Evolutionary conservation across 2,329 filamentous ascomycete genomes (phyloP), one percentile per base, ranked within the genome.

Genomic region (Scolecobasidium constrictum): DNA sequence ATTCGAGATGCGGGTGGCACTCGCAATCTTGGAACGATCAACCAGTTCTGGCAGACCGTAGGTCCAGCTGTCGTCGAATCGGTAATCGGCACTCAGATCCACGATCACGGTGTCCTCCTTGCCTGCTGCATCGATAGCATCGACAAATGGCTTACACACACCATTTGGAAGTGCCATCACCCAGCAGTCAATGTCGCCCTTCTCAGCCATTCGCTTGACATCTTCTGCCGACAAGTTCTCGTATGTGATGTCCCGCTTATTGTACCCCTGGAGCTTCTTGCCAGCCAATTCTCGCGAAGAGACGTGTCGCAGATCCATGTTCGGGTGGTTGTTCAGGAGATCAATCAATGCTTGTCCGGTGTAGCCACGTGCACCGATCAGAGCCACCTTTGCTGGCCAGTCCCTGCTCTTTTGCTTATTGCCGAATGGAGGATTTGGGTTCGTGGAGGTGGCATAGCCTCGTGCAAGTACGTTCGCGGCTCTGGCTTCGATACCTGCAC

Each of bases 121-220:
- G 45, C 77, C 77, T 22, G 73, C 77, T 55, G 82, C 74, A 53
- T 88, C 77, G 42, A 96, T 77, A 5, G 90, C 90, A 49, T 96
- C 86, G 7, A 96, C 83, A 52, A 83, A 98, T 0, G 92, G 88
- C 66, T 87, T 84, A 76, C 86, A 95, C 39, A 94, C 86, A 47
- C 86, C 85, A 57, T 96, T 98, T 35, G 90, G 92, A 21, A 96
- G 77, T 26, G 92, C 92, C 85, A 96, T 92, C 35, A 96, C 85
- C 88, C 88, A 96, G 66, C 85, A 92, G 67, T 96, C 90, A 39
- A 96, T 80, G 55, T 88, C 77, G 40, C 84, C 83, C 22, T 81
- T 78, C 59, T 83, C 80, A 48, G 92, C 85, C 76, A 96, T 86
- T 45, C 79, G 74, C 49, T 79, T 78, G 11, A 94, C 81, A 52